Evolutionary conservation across 78 protist species (phyloP).

Genomic region (slime mould (Dictyostelium discoideum)): DNA sequence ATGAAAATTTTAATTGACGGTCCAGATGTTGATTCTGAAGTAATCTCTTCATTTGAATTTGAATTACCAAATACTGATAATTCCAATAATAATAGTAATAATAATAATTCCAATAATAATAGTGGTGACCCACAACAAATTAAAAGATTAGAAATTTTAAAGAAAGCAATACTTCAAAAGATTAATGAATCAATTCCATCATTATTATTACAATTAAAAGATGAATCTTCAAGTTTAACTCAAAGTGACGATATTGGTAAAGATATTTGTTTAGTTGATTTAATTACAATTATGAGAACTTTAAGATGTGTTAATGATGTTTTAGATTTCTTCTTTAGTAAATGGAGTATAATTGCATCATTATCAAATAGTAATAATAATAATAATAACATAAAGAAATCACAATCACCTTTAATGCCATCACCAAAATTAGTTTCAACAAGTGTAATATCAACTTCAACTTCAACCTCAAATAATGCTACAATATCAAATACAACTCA

Average conservation of each 20-base stretch:
- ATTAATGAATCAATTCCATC: slow-evolving; percentile 4
- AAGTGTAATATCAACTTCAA: not conserved
- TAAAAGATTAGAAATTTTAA: slow-evolving; percentile 9
- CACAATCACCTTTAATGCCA: not conserved
- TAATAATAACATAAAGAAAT: not conserved
- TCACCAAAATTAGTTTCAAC: not conserved
- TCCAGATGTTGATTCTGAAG: slow-evolving; percentile 25
- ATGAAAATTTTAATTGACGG: slow-evolving; percentile 23
- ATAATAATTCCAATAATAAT: not conserved
- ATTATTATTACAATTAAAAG: not conserved
- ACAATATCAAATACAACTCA: not conserved
- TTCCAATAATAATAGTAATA: not conserved
- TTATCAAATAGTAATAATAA: not conserved
- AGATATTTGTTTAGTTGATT: slow-evolving; percentile 37
- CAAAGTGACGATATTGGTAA: not conserved
- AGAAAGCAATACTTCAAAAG: slow-evolving; percentile 13
- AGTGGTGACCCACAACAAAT: not conserved
- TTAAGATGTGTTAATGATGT: slow-evolving; percentile 25
- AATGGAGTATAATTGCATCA: slow-evolving; percentile 6
- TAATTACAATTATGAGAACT: slow-evolving; percentile 43
- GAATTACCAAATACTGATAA: not conserved
- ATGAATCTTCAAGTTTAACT: not conserved
- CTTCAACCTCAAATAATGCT: not conserved
- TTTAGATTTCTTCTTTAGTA: slow-evolving; percentile 36
- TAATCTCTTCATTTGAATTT: slow-evolving; percentile 11